Evolutionary conservation across 352 stramenopile genomes (phyloP), one percentile per base, ranked within the genome.

Genomic region (Pythium volutum): DNA sequence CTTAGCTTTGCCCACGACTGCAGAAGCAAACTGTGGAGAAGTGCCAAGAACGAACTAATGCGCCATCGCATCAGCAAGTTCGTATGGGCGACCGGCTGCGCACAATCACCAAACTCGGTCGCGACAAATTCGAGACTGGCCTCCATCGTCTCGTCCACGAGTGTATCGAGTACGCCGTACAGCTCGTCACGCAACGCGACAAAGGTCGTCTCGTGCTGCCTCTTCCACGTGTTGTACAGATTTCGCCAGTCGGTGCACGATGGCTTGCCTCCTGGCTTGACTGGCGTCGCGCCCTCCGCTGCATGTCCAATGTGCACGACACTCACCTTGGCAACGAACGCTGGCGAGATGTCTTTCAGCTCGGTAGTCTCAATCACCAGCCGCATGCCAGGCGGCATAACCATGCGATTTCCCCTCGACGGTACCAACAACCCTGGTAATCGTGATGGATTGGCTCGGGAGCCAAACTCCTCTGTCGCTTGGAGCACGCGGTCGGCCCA

Each of bases 401-500:
- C 7, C 0, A 86, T 33, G 4, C 60, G 52, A 34, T 89, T 89
- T 4, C 67, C 70, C 12, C 69, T 20, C 18, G 36, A 74, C 0
- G 64, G 49, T 12, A 86, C 31, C 5, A 71, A 45, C 22, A 92
- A 50, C 0, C 76, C 80, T 31, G 62, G 48, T 3, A 69, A 25
- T 29, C 62, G 27, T 3, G 54, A 64, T 1, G 14, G 14, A 14
- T 25, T 1, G 1, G 4, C 16, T n/a, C 5, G 7, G 3, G 56
- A 14, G 31, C 75, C 71, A 46, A 57, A 58, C 6, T 73, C 55
- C 1, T 75, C 58, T 26, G 59, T 43, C 7, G 38, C 25, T 27
- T 71, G 75, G 1, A 89, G 23, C 16, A 91, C n/a, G 27, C 67
- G 71, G 11, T 84, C 79, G 12, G 66, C 74, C 82, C 81, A 93